Evolutionary conservation across 2,329 filamentous ascomycete genomes (phyloP).

Genomic region (Cephalotrichum gorgonifer): DNA sequence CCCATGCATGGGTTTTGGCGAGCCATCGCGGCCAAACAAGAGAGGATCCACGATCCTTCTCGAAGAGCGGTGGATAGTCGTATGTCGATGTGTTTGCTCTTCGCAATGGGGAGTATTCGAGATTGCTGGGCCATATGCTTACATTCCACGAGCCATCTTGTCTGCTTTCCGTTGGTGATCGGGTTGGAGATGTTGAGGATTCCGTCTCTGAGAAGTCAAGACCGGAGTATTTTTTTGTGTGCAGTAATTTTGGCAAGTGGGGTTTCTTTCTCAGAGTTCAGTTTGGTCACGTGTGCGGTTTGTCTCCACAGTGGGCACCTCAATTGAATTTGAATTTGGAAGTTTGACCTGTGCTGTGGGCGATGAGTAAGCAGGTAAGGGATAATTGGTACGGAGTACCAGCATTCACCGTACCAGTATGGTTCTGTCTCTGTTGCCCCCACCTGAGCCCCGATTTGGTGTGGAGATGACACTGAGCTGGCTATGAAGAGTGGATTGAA

Average conservation of each 20-base stretch:
- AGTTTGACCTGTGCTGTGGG: too few species aligned
- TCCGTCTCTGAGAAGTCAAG: neutral
- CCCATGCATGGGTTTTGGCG: neutral
- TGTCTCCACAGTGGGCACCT: neutral
- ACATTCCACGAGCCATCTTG: slow-evolving; percentile 58
- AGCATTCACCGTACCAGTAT: too few species aligned
- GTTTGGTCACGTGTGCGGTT: neutral
- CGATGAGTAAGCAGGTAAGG: too few species aligned
- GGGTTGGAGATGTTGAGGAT: slow-evolving; percentile 2
- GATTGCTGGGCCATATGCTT: slow-evolving; percentile 21
- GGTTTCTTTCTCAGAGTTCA: slow-evolving; percentile 2
- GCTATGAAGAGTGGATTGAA: too few species aligned
- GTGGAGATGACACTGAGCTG: too few species aligned
- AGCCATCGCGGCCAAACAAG: neutral
- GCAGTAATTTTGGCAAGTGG: slow-evolving; percentile 4
- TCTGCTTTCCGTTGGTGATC: slow-evolving; percentile 27
- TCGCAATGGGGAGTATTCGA: neutral
- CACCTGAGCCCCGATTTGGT: too few species aligned
- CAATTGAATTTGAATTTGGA: too few species aligned
- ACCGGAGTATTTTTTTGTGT: slow-evolving; percentile 5
- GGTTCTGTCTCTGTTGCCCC: too few species aligned
- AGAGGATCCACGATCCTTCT: neutral
- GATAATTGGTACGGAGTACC: too few species aligned
- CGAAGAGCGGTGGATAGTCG: neutral
- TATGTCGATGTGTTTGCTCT: neutral